Percentiles rank a stretch among this genome's conserved stretches.
These are phyloP conservation scores for Magnolia sinica DNA, from an alignment of 164 flowering plant species.

Conservation along the genomic window DNA sequence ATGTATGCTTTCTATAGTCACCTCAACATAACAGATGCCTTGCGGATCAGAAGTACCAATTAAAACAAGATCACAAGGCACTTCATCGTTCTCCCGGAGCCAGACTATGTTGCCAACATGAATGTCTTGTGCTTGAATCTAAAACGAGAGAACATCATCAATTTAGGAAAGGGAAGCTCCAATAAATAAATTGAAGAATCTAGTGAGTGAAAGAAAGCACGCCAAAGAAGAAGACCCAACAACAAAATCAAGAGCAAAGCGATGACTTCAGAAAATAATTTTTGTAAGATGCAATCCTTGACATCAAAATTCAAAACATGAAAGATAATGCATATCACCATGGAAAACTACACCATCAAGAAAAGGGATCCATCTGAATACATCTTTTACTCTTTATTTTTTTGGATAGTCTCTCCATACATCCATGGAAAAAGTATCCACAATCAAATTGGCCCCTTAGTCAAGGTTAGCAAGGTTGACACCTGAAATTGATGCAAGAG, in stretches of 20 bases:
- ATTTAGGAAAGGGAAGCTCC: background rate
- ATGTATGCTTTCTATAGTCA: constrained; percentile 20
- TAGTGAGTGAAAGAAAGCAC: background rate
- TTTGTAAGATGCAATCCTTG: background rate
- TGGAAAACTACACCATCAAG: background rate
- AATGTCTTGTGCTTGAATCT: constrained; percentile 93
- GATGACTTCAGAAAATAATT: background rate
- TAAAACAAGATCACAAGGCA: constrained; percentile 96
- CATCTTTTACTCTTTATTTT: too few species aligned
- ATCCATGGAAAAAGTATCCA: too few species aligned
- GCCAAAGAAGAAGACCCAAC: background rate
- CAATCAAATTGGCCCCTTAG: too few species aligned
- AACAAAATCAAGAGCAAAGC: background rate
- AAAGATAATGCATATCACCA: background rate
- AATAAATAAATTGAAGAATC: background rate
- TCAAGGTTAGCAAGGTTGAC: too few species aligned
- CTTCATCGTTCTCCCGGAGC: constrained; percentile 99
- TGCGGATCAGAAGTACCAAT: constrained; percentile 90
- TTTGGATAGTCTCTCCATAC: too few species aligned
- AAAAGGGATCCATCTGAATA: too few species aligned
- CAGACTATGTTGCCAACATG: constrained; percentile 87
- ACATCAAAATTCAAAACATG: background rate
- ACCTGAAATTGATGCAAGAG: too few species aligned
- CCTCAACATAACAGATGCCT: constrained; percentile 93
- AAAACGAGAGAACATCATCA: constrained; percentile 9